Evolutionary conservation across 2,329 filamentous ascomycete genomes (phyloP), one percentile per base, ranked within the genome.

Genomic region (Mycogone perniciosa): DNA sequence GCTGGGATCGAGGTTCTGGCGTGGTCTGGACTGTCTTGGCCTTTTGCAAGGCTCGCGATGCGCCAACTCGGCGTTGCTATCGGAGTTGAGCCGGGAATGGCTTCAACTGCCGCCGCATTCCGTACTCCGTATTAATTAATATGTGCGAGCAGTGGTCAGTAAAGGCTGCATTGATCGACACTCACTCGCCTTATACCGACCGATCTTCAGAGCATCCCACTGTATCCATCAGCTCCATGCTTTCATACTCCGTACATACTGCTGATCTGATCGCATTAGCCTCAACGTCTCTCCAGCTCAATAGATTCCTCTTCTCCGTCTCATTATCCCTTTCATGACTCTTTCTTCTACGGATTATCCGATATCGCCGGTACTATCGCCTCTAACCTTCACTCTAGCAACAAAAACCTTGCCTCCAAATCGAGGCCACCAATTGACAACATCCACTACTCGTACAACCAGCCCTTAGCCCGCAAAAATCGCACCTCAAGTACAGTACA

Each of bases 1-100:
- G 20, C 40, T 49, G 37, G 37, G 40, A 38, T 20, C 41, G 7
- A 34, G 31, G 50, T 51, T 56, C 54, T 54, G 54, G 54, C 51
- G 50, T 49, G 54, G 54, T 56, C 54, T 56, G 48, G 54, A 56
- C 53, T 53, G 40, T 38, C 27, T 51, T 50, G 37, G 37, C 44
- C 42, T 29, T 37, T 27, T 35, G 48, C 27, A 54, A 31, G 20
- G n/a, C 44, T 31, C 46, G 46, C 43, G 52, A 48, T 50, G 52
- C 20, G 49, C 41, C 52, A 46, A 46, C 35, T 49, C 44, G 51
- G 44, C 43, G 52, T 43, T 53, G 49, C 20, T 31, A 50, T 54
- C 54, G 54, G 52, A 50, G 33, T 49, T 50, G 52, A 31, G 43
- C 52, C 52, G 52, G 54, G 52, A 56, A 52, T 52, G 49, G 44